Percentiles rank a stretch among this genome's conserved stretches.
phyloP scores from a whole-genome alignment of 176 grass and related monocot genomes.

The Coix lacrymajobi region DNA sequence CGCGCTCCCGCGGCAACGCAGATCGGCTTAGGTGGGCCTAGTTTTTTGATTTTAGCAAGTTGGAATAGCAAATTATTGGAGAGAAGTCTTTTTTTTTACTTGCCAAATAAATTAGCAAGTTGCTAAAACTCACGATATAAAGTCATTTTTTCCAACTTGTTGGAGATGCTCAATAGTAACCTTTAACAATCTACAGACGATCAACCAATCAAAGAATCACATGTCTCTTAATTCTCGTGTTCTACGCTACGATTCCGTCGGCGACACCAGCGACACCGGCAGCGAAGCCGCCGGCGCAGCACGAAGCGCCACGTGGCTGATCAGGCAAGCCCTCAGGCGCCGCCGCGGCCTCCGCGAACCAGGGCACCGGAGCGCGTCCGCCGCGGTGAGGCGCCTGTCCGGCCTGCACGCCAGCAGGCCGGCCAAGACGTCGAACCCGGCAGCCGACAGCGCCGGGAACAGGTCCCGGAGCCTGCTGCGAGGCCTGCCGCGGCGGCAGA shows the following conservation, averaged over 20 bases:
- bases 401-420: constrained; percentile 3
- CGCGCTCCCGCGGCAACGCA: too few species aligned
- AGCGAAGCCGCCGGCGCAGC: background rate
- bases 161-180: too few species aligned
- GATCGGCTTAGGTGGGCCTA: too few species aligned
- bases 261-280: background rate
- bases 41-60: too few species aligned
- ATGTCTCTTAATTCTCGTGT: background rate
- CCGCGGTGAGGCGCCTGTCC: background rate
- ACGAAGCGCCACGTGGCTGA: background rate
- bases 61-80: too few species aligned
- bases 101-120: too few species aligned
- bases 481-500: background rate
- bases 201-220: background rate
- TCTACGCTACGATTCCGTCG: background rate
- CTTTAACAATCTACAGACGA: background rate
- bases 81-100: too few species aligned
- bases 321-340: background rate
- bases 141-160: too few species aligned
- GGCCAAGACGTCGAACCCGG: background rate
- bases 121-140: too few species aligned
- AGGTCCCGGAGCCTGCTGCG: background rate
- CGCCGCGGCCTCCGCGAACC: background rate
- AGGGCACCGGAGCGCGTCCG: constrained; percentile 1
- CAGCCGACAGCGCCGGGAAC: background rate